Evolutionary conservation across 176 grass and related monocot genomes (phyloP).

Genomic region (Carex cristatella): DNA sequence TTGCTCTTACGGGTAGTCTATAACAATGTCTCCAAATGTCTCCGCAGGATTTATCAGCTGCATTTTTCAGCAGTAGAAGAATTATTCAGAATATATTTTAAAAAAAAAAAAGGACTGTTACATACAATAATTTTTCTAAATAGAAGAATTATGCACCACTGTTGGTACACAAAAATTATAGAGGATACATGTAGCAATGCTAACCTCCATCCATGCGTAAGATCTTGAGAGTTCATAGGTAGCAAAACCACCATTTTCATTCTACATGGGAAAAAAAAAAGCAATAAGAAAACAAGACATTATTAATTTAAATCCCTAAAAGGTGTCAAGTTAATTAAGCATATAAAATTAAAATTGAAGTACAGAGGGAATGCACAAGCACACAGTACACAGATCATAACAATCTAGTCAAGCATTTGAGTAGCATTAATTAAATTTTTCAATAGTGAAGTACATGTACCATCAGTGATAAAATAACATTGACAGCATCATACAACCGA

Average conservation of each 20-base stretch:
- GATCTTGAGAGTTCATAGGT: conserved; percentile 90
- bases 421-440: background rate
- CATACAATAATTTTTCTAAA: background rate
- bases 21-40: conserved; percentile 90
- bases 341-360: background rate
- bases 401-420: background rate
- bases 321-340: background rate
- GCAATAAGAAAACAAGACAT: conserved; percentile 16
- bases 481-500: conserved; percentile 81
- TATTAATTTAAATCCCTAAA: background rate
- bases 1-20: conserved; percentile 95
- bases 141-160: background rate
- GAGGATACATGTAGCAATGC: conserved; percentile 3
- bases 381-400: background rate
- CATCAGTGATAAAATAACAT: conserved; percentile 88
- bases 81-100: background rate
- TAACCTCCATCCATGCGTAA: conserved; percentile 91
- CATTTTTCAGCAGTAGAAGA: conserved; percentile 18
- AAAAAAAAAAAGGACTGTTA: conserved; percentile 2
- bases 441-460: conserved; percentile 28
- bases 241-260: conserved; percentile 80
- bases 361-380: background rate
- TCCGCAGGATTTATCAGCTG: conserved; percentile 96
- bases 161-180: background rate
- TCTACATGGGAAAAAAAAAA: conserved; percentile 36